Evolutionary conservation across 352 stramenopile species (phyloP).

Genomic region (Aphanomyces stellatus): DNA sequence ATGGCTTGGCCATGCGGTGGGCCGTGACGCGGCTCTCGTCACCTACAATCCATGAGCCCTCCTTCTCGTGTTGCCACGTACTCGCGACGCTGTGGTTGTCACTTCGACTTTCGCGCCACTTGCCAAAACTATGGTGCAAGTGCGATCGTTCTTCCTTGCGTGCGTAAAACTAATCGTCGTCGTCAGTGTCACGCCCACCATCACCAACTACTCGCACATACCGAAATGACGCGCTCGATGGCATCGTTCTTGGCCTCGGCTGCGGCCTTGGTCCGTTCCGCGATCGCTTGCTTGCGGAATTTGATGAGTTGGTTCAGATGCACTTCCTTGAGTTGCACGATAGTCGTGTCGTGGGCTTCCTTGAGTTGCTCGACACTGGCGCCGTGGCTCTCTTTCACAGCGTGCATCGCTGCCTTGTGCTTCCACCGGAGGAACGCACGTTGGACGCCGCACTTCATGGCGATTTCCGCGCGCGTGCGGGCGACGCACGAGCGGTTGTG

Average conservation of each 20-base stretch:
- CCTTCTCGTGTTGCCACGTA: neutral
- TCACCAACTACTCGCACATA: neutral
- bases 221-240: neutral
- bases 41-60: neutral
- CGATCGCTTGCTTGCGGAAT: neutral
- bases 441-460: constrained; percentile 15
- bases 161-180: neutral
- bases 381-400: neutral
- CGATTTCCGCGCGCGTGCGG: constrained; percentile 10
- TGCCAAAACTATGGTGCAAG: neutral
- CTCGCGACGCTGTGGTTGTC: neutral
- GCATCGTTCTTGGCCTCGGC: neutral
- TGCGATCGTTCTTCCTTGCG: neutral
- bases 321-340: neutral
- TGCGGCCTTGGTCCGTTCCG: neutral
- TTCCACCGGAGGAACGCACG: constrained; percentile 19
- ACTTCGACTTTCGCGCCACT: neutral
- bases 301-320: neutral
- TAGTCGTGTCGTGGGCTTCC: neutral
- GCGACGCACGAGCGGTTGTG: constrained; percentile 12
- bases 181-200: neutral
- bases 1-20: too few relatives aligned
- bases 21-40: neutral
- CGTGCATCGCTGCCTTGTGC: constrained; percentile 3
- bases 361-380: neutral